Evolutionary conservation across 2,329 filamentous ascomycete species (phyloP), one percentile per base, ranked within the genome.

Genomic region (Piedraia hortae): DNA sequence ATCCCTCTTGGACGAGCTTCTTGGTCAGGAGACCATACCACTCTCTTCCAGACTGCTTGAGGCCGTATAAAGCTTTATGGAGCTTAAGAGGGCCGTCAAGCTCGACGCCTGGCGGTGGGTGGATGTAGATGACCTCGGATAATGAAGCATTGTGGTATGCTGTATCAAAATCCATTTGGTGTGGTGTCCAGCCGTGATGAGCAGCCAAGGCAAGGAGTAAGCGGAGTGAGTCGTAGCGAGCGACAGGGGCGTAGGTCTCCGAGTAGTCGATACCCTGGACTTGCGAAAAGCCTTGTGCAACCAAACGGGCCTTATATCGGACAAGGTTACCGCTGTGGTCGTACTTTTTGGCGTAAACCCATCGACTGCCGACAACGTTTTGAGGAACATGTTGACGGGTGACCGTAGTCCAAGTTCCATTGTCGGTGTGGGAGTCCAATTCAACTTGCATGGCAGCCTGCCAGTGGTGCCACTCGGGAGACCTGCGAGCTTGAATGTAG

Each of bases 201-300:
- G 16, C 28, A 22, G 1, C 26, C 18, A 10, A 33, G 12, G 10
- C 29, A 22, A 18, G 32, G 18, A 15, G 32, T 22, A 18, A 24
- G 11, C 18, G 23, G 18, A 14, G 24, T 19, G 9, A 21, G 20
- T 11, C 19, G 16, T 9, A 16, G 12, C 28, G 29, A 3, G 28
- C 27, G 4, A 36, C 33, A 12, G 30, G 18, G 9, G 33, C 32
- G 20, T 31, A 37, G 1, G 31, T 38, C 10, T 37, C 26, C 3
- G 29, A 21, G 19, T 24, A 38, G 20, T 38, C 34, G 5, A 35
- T 22, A 12, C 35, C 35, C 15, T 30, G 19, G n/a, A 18, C 16
- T 22, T 38, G 29, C 9, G 29, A 24, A 22, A 36, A 38, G 7
- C 35, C 32, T 24, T 26, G 8, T 8, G 28, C 32, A 11, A 37